Conservation (phyloP, 108 stramenopile genomes). For the Skeletonema grethae region DNA sequence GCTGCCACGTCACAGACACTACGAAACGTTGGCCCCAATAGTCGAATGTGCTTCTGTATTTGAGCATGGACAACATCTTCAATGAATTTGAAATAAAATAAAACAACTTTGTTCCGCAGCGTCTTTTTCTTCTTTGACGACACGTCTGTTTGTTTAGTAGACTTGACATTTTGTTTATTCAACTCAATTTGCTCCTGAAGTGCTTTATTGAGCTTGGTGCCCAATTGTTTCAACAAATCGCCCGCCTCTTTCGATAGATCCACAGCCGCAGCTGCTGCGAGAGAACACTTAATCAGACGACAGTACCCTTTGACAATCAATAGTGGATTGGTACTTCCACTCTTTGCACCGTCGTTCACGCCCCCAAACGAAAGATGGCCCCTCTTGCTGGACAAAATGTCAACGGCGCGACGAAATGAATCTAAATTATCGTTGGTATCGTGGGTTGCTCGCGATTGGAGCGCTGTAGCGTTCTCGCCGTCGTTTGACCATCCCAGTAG, state of each 20-base stretch:
- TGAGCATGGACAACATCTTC: slow-evolving; percentile 10
- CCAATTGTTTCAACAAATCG: slow-evolving; percentile 20
- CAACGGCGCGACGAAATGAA: slow-evolving; percentile 1
- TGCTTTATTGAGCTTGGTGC: slow-evolving; percentile 15
- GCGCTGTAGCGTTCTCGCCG: neutral
- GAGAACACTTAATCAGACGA: slow-evolving; percentile 19
- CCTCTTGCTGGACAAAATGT: slow-evolving; percentile 1
- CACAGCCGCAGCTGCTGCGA: neutral
- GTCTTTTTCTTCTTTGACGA: neutral
- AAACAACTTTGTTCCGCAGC: slow-evolving; percentile 4
- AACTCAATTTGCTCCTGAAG: slow-evolving; percentile 16
- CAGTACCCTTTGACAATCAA: slow-evolving; percentile 14
- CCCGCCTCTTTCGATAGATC: neutral
- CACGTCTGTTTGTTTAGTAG: neutral
- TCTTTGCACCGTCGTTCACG: neutral
- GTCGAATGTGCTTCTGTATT: neutral
- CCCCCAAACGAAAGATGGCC: neutral
- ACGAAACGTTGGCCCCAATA: slow-evolving; percentile 22
- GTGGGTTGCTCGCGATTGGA: neutral
- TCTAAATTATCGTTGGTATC: slow-evolving; percentile 3
- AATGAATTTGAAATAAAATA: slow-evolving; percentile 15
- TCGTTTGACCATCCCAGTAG: neutral
- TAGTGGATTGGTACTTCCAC: neutral
- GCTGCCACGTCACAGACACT: slow-evolving; percentile 19
- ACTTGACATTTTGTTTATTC: neutral